Evolutionary conservation across 257 asterid species (phyloP), one percentile per base, ranked within the genome.

Genomic region (Knoxia roxburghii): DNA sequence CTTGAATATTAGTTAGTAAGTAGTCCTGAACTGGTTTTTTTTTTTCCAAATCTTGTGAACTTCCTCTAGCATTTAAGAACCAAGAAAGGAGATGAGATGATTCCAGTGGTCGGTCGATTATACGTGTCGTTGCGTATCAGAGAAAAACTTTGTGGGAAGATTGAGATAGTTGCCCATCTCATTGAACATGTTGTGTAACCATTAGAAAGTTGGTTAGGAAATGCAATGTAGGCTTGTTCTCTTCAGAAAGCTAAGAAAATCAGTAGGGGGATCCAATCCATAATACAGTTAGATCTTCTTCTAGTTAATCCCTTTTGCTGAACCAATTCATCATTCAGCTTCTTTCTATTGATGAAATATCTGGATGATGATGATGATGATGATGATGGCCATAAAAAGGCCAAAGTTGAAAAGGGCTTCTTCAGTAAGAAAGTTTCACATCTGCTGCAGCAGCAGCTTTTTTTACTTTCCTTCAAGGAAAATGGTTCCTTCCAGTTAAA

Each of bases 181-280:
- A 37, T 20, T 12, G 10, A 43, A 48, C 24, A 5, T 52, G 48
- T 35, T 35, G 23, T 37, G 23, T 37, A 45, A 20, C 52, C 14
- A 27, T 7, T 15, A 14, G 23, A 37, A 52, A 8, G 26, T 67
- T 39, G 33, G 71, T 51, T 51, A 65, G 69, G 51, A 18, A 49
- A 65, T 65, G 48, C 60, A 48, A 30, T 30, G 11, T 52, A 20
- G 69, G 60, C 48, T 67, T 51, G 49, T 59, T 67, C 23, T 13
- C 71, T 67, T 52, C 32, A 51, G 62, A 67, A 53, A 51, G 50
- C 49, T 6, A n/a, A 66, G n/a, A 66, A 64, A 64, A 37, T 15
- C 29, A n/a, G 32, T 65, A 48, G 61, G 70, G 65, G 23, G 1
- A 45, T 59, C 65, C n/a, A n/a, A 58, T 33, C 39, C 39, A n/a